phyloP scores from a whole-genome alignment of 352 stramenopile genomes.

The Phytopythium sindhum region DNA sequence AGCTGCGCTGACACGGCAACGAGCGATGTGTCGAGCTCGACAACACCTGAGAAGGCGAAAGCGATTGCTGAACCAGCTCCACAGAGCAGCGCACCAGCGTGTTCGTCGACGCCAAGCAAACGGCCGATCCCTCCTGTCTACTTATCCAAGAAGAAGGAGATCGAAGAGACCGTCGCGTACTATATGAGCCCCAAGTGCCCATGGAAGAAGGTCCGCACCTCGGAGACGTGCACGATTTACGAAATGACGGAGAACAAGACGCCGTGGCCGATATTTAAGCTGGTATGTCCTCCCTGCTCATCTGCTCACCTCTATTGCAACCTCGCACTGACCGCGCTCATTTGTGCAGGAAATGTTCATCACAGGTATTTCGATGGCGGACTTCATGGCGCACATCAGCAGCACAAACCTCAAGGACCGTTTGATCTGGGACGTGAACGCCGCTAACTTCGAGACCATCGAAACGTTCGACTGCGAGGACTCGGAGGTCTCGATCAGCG shows the following conservation, averaged over 20 bases:
- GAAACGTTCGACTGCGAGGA: constrained; percentile 34
- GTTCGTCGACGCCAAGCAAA: not conserved
- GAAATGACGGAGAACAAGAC: constrained; percentile 41
- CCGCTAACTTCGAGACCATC: constrained; percentile 44
- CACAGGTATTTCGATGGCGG: constrained; percentile 27
- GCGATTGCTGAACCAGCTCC: not conserved
- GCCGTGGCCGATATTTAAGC: constrained; percentile 44
- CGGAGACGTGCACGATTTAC: constrained; percentile 31
- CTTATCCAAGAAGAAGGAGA: constrained; percentile 16
- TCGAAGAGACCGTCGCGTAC: constrained; percentile 21
- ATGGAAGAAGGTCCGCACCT: constrained; percentile 40
- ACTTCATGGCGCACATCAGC: constrained; percentile 43
- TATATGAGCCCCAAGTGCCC: constrained; percentile 36
- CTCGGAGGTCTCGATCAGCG: constrained; percentile 27
- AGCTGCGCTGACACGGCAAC: not conserved
- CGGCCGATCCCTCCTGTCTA: constrained; percentile 21
- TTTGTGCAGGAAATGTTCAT: constrained; percentile 39
- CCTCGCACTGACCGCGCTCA: not conserved
- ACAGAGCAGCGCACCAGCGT: not conserved
- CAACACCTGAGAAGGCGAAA: not conserved
- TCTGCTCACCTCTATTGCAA: not conserved
- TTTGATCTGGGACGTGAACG: constrained; percentile 47
- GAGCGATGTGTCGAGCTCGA: not conserved
- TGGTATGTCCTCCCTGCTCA: constrained; percentile 16
- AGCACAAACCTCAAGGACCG: constrained; percentile 38